phyloP scores from a whole-genome alignment of 2,329 filamentous ascomycete genomes.

The Sarocladiaceae sp. region DNA sequence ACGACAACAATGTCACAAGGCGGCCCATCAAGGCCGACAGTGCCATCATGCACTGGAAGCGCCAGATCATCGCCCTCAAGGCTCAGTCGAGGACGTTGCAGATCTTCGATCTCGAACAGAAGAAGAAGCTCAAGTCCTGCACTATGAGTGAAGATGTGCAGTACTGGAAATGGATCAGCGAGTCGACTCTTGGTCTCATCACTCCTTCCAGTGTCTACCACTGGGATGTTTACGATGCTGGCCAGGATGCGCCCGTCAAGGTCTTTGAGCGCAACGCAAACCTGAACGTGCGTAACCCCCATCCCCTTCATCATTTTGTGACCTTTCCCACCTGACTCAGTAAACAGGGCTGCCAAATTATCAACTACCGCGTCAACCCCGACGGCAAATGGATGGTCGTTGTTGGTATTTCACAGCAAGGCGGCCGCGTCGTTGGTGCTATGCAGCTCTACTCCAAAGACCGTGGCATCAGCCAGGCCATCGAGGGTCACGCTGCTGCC shows the following conservation, averaged over 20 bases:
- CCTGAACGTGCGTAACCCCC: constrained; percentile 59
- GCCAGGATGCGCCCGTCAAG: constrained; percentile 75
- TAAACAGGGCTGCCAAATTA: constrained; percentile 94
- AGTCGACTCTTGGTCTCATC: constrained; percentile 79
- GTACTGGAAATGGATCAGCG: constrained; percentile 99
- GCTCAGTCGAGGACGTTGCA: constrained; percentile 91
- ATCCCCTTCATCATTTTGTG: background rate
- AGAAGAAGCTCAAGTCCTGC: constrained; percentile 93
- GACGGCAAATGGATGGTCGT: constrained; percentile 99
- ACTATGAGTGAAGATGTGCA: constrained; percentile 96
- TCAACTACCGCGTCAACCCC: constrained; percentile 95
- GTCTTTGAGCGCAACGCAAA: constrained; percentile 92
- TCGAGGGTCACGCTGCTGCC: constrained; percentile 92
- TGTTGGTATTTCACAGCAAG: constrained; percentile 89
- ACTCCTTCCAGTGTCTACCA: constrained; percentile 90
- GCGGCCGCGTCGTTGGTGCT: constrained; percentile 86
- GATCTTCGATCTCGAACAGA: constrained; percentile 90
- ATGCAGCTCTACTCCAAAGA: constrained; percentile 98
- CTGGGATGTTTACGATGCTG: constrained; percentile 91
- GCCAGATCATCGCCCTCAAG: constrained; percentile 93
- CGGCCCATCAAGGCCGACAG: constrained; percentile 98
- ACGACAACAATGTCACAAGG: constrained; percentile 90
- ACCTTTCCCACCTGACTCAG: constrained; percentile 15
- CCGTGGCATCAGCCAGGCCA: constrained; percentile 92
- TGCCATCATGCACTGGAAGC: constrained; percentile 98